phyloP scores from a whole-genome alignment of 2,329 filamentous ascomycete species.

The Diaporthe ampelina region DNA sequence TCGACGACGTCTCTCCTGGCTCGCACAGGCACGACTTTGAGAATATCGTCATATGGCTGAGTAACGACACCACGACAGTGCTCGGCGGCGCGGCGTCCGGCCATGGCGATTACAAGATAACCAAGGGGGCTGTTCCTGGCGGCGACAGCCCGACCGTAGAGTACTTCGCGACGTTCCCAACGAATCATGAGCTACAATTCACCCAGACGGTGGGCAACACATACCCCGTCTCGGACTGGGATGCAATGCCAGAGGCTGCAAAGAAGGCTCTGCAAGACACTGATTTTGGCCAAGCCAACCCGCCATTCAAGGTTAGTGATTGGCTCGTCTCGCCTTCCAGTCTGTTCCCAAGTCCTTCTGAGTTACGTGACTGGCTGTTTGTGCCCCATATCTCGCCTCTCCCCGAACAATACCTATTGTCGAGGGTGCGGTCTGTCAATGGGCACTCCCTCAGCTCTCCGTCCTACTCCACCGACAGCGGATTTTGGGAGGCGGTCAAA shows the following conservation, averaged over 20 bases:
- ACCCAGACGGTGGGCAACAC: conserved; percentile 52
- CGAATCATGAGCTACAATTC: conserved; percentile 55
- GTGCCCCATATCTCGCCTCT: neutral
- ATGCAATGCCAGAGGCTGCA: conserved; percentile 52
- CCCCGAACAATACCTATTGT: neutral
- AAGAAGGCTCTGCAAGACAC: conserved; percentile 51
- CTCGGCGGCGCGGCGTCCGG: conserved; percentile 52
- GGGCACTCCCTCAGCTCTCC: neutral
- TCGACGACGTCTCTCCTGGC: conserved; percentile 46
- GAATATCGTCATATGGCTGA: conserved; percentile 50
- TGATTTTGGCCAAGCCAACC: conserved; percentile 56
- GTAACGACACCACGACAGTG: conserved; percentile 48
- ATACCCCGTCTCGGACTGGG: conserved; percentile 57
- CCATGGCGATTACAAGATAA: conserved; percentile 52
- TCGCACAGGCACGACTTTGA: conserved; percentile 57
- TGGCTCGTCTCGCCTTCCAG: neutral
- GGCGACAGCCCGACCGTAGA: conserved; percentile 48
- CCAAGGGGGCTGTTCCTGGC: conserved; percentile 41
- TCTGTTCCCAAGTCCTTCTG: neutral
- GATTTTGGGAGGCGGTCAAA: neutral
- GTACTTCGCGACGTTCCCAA: conserved; percentile 50
- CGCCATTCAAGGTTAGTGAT: conserved; percentile 52
- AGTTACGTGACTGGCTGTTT: neutral
- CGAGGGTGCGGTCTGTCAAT: neutral
- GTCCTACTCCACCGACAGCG: neutral